Evolutionary conservation across 345 rosid genomes (phyloP).

Genomic region (Populus deltoides): DNA sequence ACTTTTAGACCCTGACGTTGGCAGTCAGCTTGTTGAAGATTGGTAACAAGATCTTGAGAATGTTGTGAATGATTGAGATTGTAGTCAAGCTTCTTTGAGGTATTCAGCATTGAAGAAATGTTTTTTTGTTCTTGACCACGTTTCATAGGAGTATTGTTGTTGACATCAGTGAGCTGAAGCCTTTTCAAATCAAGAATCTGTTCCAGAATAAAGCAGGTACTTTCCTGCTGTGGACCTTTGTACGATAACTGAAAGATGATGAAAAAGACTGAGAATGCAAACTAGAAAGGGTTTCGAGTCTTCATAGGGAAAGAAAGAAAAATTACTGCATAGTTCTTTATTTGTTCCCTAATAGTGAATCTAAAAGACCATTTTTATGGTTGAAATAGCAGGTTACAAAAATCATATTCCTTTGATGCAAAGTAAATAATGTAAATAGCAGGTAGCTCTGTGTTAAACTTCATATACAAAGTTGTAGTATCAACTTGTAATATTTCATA

Average conservation of each 20-base stretch:
- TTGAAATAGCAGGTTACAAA: too few relatives aligned
- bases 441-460: too few relatives aligned
- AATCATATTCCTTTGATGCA: too few relatives aligned
- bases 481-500: too few relatives aligned
- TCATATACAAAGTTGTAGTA: too few relatives aligned
- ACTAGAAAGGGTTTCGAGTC: neutral
- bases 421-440: too few relatives aligned
- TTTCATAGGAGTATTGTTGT: conserved; percentile 12
- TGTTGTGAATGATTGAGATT: conserved; percentile 19
- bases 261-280: conserved; percentile 5
- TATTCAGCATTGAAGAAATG: conserved; percentile 15
- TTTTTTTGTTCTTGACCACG: conserved; percentile 24
- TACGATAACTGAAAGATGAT: conserved; percentile 32
- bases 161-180: conserved; percentile 49
- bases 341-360: too few relatives aligned
- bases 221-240: conserved; percentile 26
- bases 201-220: conserved; percentile 45
- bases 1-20: conserved; percentile 35
- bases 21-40: conserved; percentile 30
- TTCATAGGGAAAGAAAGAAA: neutral
- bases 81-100: conserved; percentile 22
- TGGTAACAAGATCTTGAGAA: conserved; percentile 26
- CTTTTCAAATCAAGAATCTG: conserved; percentile 71
- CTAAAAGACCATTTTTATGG: too few relatives aligned
- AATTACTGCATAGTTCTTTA: neutral